Evolutionary conservation across 1,284 basidiomycete genomes (phyloP).

Genomic region (Rugiboletus extremiorientalis): DNA sequence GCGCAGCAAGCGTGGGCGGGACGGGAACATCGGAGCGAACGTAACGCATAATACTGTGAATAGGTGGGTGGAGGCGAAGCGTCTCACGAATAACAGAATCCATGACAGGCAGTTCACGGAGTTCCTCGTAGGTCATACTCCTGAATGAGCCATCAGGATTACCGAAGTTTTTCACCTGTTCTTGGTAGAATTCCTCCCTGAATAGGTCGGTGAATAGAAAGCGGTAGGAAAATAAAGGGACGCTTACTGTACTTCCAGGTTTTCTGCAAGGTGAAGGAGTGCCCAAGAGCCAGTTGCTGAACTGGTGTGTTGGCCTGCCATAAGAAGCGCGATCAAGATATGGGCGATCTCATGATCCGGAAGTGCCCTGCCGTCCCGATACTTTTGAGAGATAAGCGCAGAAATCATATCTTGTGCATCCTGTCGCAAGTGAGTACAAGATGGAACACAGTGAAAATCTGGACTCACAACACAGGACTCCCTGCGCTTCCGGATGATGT

Average conservation of each 20-base stretch:
- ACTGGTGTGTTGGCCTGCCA: conserved; percentile 98
- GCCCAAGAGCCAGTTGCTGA: conserved; percentile 92
- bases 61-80: conserved; percentile 88
- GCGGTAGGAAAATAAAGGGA: neutral
- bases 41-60: conserved; percentile 91
- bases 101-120: conserved; percentile 81
- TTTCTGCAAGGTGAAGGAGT: conserved; percentile 87
- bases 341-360: conserved; percentile 94
- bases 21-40: conserved; percentile 86
- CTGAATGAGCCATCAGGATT: conserved; percentile 81
- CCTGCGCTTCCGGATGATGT: conserved; percentile 82
- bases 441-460: neutral
- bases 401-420: conserved; percentile 92
- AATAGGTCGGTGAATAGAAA: neutral
- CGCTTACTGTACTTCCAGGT: conserved; percentile 74
- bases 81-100: conserved; percentile 93
- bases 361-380: conserved; percentile 81
- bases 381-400: conserved; percentile 82
- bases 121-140: conserved; percentile 84
- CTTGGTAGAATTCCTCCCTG: conserved; percentile 81
- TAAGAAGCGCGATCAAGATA: conserved; percentile 93
- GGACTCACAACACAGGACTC: conserved; percentile 44
- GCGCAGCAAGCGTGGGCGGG: conserved; percentile 78
- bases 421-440: conserved; percentile 30
- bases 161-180: conserved; percentile 85